A percentile compares a stretch with the other conserved stretches of the same genome.
Conservation (phyloP, 148 eudicot species). For the Silene latifolia region DNA sequence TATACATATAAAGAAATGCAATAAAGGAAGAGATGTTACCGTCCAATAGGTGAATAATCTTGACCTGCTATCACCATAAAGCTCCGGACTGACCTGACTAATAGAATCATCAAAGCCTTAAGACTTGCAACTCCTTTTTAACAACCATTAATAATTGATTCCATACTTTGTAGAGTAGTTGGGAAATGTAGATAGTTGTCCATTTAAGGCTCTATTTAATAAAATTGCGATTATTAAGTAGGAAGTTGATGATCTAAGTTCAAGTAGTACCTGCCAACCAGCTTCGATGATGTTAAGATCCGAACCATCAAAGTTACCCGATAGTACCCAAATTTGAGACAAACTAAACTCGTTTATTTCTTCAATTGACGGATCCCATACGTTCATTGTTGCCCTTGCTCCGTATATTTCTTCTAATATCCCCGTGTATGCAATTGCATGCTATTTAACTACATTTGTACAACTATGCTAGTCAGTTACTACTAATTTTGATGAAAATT, state of each 20-base stretch:
- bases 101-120: slow-evolving; percentile 76
- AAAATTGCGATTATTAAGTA: no score
- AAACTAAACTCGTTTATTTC: slow-evolving; percentile 85
- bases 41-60: slow-evolving; percentile 99
- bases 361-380: slow-evolving; percentile 85
- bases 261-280: slow-evolving; percentile 99
- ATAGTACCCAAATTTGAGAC: slow-evolving; percentile 95
- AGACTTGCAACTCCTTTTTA: slow-evolving; percentile 21
- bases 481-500: no score
- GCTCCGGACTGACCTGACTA: slow-evolving; percentile 99
- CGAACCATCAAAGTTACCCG: slow-evolving; percentile 91
- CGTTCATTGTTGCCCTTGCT: slow-evolving; percentile 90
- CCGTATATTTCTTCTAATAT: slow-evolving; percentile 68
- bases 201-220: no score
- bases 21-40: slow-evolving; percentile 38
- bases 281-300: slow-evolving; percentile 99
- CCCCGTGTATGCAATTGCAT: slow-evolving; percentile 92
- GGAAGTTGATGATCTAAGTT: no score
- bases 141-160: no score
- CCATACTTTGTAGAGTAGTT: no score
- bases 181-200: background rate
- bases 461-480: no score
- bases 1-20: background rate
- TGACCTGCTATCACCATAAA: slow-evolving; percentile 96
- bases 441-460: no score